phyloP scores from a whole-genome alignment of 148 eudicot species.

The Simmondsia chinensis region DNA sequence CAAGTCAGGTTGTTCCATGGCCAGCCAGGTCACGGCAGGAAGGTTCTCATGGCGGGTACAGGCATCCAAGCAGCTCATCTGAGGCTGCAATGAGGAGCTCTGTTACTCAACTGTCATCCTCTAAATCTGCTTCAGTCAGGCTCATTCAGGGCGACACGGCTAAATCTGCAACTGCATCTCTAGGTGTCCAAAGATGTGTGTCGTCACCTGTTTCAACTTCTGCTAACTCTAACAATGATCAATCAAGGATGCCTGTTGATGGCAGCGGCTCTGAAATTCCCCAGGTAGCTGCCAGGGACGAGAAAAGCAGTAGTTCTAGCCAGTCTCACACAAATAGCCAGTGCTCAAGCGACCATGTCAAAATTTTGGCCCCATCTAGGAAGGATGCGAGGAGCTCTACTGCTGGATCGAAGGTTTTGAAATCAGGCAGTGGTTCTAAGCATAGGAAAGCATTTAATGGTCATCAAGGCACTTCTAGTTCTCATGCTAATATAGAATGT shows the following conservation, averaged over 20 bases:
- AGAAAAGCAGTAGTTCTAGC: conserved; percentile 71
- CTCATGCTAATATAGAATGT: conserved; percentile 28
- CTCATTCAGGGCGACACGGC: conserved; percentile 37
- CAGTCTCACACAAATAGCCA: conserved; percentile 65
- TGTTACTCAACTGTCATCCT: conserved; percentile 30
- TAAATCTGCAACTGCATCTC: conserved; percentile 35
- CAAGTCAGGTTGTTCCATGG: conserved; percentile 54
- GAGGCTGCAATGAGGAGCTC: conserved; percentile 47
- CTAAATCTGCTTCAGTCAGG: conserved; percentile 40
- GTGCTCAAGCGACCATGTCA: conserved; percentile 54
- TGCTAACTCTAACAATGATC: conserved; percentile 32
- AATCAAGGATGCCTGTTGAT: conserved; percentile 5
- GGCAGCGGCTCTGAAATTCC: conserved; percentile 31
- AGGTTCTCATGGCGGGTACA: conserved; percentile 35
- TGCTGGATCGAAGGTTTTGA: conserved; percentile 36
- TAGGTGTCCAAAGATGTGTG: conserved; percentile 27
- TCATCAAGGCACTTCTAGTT: conserved; percentile 22
- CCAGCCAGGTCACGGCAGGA: conserved; percentile 49
- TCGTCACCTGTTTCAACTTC: conserved; percentile 23
- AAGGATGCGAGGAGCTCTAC: conserved; percentile 52
- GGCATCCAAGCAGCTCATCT: conserved; percentile 41
- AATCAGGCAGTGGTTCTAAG: conserved; percentile 34
- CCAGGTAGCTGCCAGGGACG: conserved; percentile 36
- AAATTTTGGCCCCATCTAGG: conserved; percentile 20
- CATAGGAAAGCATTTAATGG: conserved; percentile 45